These are phyloP conservation scores for Triangularia verruculosa DNA, from an alignment of 2,329 filamentous ascomycete species.

Conservation along the genomic window DNA sequence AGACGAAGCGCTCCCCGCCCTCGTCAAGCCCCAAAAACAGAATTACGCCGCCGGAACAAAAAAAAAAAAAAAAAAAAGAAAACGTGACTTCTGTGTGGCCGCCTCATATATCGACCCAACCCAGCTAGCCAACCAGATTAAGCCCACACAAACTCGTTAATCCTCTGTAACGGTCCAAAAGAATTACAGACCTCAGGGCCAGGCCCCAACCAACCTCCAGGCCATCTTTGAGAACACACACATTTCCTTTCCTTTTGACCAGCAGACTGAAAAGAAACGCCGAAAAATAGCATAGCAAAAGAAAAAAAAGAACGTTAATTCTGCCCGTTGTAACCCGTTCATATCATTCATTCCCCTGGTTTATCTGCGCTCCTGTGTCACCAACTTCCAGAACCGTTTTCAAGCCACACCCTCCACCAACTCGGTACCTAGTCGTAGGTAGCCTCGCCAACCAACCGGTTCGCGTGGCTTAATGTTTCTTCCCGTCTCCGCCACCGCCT, in stretches of 20 bases:
- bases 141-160: neutral
- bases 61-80: no score
- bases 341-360: neutral
- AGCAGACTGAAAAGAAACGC: no score
- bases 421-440: neutral
- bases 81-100: neutral
- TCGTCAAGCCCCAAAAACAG: neutral
- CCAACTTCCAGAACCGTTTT: neutral
- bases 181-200: neutral
- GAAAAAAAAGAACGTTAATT: no score
- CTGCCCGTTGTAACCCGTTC: neutral
- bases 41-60: neutral
- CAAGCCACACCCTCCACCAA: neutral
- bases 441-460: neutral
- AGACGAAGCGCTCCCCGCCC: neutral
- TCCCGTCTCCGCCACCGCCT: neutral
- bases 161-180: neutral
- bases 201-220: neutral
- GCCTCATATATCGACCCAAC: no score
- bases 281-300: neutral
- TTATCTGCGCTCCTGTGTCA: neutral
- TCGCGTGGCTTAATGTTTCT: no score
- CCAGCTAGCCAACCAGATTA: no score
- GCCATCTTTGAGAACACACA: no score
- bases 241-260: no score